phyloP scores from a whole-genome alignment of 768 basidiomycete species.

The Suillus subaureus region DNA sequence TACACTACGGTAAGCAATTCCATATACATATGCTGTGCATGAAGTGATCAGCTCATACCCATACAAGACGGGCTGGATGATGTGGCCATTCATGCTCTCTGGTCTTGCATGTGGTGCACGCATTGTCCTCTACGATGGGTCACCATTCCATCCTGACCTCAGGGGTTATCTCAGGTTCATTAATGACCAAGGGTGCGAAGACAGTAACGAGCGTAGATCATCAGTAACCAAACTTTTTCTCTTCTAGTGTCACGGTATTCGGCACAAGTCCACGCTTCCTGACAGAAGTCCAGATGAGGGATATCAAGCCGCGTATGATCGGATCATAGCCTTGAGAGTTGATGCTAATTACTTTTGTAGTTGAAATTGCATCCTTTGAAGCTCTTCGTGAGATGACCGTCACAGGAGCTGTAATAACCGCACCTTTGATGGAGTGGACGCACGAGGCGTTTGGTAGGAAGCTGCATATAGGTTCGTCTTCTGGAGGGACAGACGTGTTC shows the following conservation, averaged over 20 bases:
- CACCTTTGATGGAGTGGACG: slow-evolving; percentile 69
- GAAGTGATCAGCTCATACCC: neutral
- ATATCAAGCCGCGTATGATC: slow-evolving; percentile 46
- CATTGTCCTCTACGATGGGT: slow-evolving; percentile 65
- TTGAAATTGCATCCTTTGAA: slow-evolving; percentile 54
- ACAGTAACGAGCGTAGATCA: neutral
- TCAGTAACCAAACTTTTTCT: slow-evolving; percentile 20
- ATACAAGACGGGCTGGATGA: slow-evolving; percentile 76
- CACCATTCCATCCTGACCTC: slow-evolving; percentile 65
- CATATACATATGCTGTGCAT: slow-evolving; percentile 2
- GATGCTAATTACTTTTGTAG: slow-evolving; percentile 27
- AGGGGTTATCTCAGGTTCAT: slow-evolving; percentile 57
- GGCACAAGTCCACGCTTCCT: slow-evolving; percentile 68
- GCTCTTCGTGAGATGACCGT: slow-evolving; percentile 52
- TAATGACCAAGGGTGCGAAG: slow-evolving; percentile 53
- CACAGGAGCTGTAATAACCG: slow-evolving; percentile 68
- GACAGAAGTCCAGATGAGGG: slow-evolving; percentile 58
- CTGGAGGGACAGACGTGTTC: slow-evolving; percentile 79
- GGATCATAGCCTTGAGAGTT: slow-evolving; percentile 1
- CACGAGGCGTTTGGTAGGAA: slow-evolving; percentile 55
- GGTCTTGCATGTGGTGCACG: slow-evolving; percentile 55
- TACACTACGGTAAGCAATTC: slow-evolving; percentile 60
- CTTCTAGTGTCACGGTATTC: slow-evolving; percentile 38
- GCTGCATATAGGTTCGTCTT: slow-evolving; percentile 53
- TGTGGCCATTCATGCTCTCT: slow-evolving; percentile 72